Evolutionary conservation across 768 basidiomycete genomes (phyloP), one percentile per base, ranked within the genome.

Genomic region (Hygrocybe coccinea): DNA sequence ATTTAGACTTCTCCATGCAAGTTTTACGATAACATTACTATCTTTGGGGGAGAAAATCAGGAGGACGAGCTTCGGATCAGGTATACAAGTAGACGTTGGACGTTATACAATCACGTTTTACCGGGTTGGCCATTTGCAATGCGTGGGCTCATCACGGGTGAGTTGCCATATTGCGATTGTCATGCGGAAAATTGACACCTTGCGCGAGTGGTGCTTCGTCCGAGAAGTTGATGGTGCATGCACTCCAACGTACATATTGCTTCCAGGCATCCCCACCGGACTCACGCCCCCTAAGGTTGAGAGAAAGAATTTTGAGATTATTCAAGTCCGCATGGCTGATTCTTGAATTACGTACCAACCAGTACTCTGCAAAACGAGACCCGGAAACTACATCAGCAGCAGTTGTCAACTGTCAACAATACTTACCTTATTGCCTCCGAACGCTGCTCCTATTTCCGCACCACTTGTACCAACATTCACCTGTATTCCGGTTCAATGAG

Each of bases 221-320:
- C 38, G 89, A 91, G 73, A 89, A 97, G 72, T 97, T 97, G 69
- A 97, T 74, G 10, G 95, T 97, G 69, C 91, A 94, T 45, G 88
- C 83, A 70, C 87, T 86, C 90, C 90, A 95, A 50, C 91, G 83
- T 38, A 94, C 89, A 62, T 94, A 94, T 70, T 95, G 91, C 69
- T 95, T 94, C 95, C 95, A 98, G n/a, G 95, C 89, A 70, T 97
- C 95, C 51, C 95, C 95, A 37, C 95, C 95, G 6, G 91, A 92
- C 75, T 98, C 95, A 48, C 95, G 84, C 17, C 95, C 95, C 93
- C 88, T 88, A 60, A 35, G 65, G 60, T 54, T 37, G 54, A 55
- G 56, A 61, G 60, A 7, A 56, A 24, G 44, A 22, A 19, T 21
- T 39, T 25, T 45, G 25, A 35, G 49, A 19, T 39, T 34, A 50